Conservation (phyloP, 352 stramenopile genomes). For the Globisporangium recalcitrans region DNA sequence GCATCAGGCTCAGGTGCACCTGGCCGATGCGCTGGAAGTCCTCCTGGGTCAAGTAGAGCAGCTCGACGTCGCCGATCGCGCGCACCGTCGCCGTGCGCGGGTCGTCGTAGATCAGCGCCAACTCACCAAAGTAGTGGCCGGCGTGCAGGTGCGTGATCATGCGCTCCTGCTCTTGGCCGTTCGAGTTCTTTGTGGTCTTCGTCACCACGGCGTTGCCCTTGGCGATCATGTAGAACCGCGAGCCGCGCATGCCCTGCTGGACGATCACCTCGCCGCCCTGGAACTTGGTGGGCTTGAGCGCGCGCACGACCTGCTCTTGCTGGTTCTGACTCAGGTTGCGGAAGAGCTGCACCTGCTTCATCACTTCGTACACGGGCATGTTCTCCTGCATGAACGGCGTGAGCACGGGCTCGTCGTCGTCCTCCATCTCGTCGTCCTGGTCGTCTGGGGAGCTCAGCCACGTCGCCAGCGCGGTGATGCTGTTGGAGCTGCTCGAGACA, state of each 20-base stretch:
- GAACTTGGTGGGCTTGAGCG: conserved; percentile 83
- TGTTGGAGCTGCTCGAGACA: conserved; percentile 48
- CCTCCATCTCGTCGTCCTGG: conserved; percentile 57
- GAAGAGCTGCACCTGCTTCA: conserved; percentile 86
- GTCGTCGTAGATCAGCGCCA: conserved; percentile 90
- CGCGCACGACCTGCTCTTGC: conserved; percentile 82
- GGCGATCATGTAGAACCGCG: conserved; percentile 89
- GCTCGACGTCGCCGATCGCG: conserved; percentile 70
- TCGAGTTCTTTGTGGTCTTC: conserved; percentile 45
- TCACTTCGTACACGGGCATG: conserved; percentile 85
- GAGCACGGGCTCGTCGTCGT: conserved; percentile 56
- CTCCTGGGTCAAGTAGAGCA: conserved; percentile 81
- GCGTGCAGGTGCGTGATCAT: conserved; percentile 87
- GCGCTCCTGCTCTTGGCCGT: conserved; percentile 53
- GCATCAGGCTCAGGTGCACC: conserved; percentile 84
- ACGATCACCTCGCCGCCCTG: conserved; percentile 81
- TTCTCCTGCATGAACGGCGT: conserved; percentile 79
- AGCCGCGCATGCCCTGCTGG: conserved; percentile 77
- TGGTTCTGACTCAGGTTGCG: conserved; percentile 83
- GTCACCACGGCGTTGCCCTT: conserved; percentile 84
- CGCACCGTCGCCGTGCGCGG: conserved; percentile 78
- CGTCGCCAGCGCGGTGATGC: conserved; percentile 48
- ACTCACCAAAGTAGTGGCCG: conserved; percentile 92
- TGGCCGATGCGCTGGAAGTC: conserved; percentile 86
- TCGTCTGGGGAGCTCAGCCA: conserved; percentile 71